Evolutionary conservation across 805 yeast species (phyloP).

Genomic region (Zygosaccharomyces bailii): DNA sequence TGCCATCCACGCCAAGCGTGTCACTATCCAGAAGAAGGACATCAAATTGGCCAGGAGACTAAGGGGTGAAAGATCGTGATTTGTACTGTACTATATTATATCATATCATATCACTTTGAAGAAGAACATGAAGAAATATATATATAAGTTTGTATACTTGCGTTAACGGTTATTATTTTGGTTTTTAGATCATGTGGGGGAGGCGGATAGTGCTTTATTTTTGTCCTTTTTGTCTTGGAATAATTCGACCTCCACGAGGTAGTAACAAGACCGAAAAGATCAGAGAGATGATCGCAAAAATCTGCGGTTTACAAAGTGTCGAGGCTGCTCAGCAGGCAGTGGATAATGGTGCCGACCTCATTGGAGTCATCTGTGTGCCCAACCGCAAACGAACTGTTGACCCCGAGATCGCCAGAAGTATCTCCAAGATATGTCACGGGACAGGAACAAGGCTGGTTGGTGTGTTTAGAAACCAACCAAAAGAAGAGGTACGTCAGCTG

Average conservation of each 20-base stretch:
- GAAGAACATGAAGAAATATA: not conserved
- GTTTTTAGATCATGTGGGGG: too few species aligned
- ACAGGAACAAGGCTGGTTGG: constrained; percentile 79
- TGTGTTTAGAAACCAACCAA: constrained; percentile 79
- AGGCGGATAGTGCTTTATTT: too few species aligned
- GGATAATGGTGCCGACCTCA: constrained; percentile 63
- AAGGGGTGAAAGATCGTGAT: constrained; percentile 90
- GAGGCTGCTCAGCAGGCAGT: constrained; percentile 74
- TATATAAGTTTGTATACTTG: constrained; percentile 5
- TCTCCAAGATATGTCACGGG: constrained; percentile 41
- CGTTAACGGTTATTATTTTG: constrained; percentile 28
- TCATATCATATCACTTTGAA: constrained; percentile 14
- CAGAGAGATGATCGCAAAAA: constrained; percentile 62
- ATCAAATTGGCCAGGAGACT: constrained; percentile 97
- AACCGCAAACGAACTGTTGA: constrained; percentile 67
- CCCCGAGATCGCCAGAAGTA: constrained; percentile 43
- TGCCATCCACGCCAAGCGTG: constrained; percentile 99
- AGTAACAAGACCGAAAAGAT: too few species aligned
- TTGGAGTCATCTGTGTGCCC: constrained; percentile 90
- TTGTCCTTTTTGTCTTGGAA: too few species aligned
- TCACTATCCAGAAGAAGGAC: constrained; percentile 97
- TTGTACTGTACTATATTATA: constrained; percentile 11
- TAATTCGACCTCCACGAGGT: too few species aligned
- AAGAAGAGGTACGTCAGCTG: constrained; percentile 53
- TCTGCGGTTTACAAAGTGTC: constrained; percentile 73